These are phyloP conservation scores for Desmodesmus armatus DNA, from an alignment of 139 green algal species.

Conservation along the genomic window DNA sequence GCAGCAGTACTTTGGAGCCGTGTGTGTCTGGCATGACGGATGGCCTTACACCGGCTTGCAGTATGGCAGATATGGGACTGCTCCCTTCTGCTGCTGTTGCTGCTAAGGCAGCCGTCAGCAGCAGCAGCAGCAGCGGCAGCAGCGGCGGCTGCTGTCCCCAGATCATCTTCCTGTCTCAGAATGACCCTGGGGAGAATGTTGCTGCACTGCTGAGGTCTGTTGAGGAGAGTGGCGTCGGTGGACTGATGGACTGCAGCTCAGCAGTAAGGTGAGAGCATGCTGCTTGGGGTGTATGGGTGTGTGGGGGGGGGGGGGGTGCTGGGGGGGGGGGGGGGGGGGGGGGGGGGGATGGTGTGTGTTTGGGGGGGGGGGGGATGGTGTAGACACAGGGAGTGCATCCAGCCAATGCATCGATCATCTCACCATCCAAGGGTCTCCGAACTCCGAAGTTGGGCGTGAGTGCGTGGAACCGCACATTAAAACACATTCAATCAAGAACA, in stretches of 20 bases:
- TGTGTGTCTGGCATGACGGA: background rate
- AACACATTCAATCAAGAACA: too few relatives aligned
- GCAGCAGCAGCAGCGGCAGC: constrained; percentile 18
- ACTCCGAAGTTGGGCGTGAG: too few relatives aligned
- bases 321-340: too few relatives aligned
- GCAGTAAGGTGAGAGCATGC: constrained; percentile 8
- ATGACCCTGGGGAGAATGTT: constrained; percentile 24
- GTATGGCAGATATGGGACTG: background rate
- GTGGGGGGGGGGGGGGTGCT: too few relatives aligned
- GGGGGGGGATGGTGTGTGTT: background rate
- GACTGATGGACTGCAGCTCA: background rate
- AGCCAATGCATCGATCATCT: too few relatives aligned
- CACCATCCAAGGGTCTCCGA: too few relatives aligned
- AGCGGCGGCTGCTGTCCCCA: background rate
- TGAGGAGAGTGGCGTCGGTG: background rate
- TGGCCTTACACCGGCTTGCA: constrained; percentile 8
- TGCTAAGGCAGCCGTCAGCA: background rate
- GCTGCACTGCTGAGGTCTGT: constrained; percentile 13
- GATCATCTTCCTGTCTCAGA: constrained; percentile 33
- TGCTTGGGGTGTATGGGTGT: background rate
- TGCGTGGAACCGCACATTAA: too few relatives aligned
- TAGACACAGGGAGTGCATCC: too few relatives aligned
- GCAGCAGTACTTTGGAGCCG: background rate
- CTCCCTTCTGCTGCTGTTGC: background rate
- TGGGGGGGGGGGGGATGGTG: too few relatives aligned